Percentiles rank a stretch among this genome's conserved stretches.
These are phyloP conservation scores for Grosmannia huntii DNA, from an alignment of 2,329 filamentous ascomycete genomes.

Conservation along the genomic window DNA sequence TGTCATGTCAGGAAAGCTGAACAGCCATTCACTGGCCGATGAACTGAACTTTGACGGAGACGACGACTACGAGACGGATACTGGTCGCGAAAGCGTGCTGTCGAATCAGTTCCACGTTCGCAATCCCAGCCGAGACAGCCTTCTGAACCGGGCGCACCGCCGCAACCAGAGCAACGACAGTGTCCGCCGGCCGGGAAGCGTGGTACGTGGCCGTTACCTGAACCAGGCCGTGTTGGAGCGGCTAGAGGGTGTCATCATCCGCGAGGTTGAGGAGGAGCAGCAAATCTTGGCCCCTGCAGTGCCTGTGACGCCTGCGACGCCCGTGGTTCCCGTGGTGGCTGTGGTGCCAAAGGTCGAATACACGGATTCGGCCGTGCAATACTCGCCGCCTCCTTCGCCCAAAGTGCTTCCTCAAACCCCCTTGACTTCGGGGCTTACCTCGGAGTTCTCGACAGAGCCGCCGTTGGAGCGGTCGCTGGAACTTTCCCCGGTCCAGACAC, in stretches of 20 bases:
- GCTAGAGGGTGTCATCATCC: slow-evolving; percentile 37
- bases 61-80: slow-evolving; percentile 57
- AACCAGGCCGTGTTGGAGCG: slow-evolving; percentile 43
- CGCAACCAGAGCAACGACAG: slow-evolving; percentile 48
- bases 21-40: slow-evolving; percentile 72
- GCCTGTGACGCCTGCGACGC: slow-evolving; percentile 7
- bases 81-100: slow-evolving; percentile 51
- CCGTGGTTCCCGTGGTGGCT: background rate
- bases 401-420: slow-evolving; percentile 24
- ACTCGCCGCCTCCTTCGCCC: slow-evolving; percentile 70
- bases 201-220: slow-evolving; percentile 38
- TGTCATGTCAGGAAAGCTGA: slow-evolving; percentile 30
- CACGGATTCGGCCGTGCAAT: slow-evolving; percentile 68
- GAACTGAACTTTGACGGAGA: slow-evolving; percentile 82
- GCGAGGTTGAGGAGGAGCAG: slow-evolving; percentile 32
- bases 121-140: slow-evolving; percentile 45
- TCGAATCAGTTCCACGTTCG: slow-evolving; percentile 39
- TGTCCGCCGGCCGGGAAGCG: slow-evolving; percentile 40
- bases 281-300: slow-evolving; percentile 7
- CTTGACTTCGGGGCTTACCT: background rate
- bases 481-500: slow-evolving; percentile 16
- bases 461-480: background rate
- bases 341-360: slow-evolving; percentile 38
- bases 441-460: background rate
- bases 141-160: slow-evolving; percentile 34